phyloP scores from a whole-genome alignment of 163 green algal species.

The Chlamydomonas reinhardtii region DNA sequence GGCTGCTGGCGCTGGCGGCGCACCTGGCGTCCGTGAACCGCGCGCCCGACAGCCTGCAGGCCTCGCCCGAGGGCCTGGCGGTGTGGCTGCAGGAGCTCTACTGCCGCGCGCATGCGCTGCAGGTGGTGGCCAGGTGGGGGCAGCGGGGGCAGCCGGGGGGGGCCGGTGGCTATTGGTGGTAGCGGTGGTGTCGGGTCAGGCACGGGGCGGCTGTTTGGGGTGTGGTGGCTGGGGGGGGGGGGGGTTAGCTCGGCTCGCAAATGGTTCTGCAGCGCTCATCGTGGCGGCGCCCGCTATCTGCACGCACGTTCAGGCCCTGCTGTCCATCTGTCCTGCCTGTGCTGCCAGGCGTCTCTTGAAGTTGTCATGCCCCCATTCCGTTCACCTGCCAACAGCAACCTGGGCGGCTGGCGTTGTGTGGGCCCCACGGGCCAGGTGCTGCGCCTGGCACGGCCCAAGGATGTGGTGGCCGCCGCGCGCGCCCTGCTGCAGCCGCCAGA shows the following conservation, averaged over 20 bases:
- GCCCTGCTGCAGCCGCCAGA: conserved; percentile 40
- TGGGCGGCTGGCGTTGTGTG: conserved; percentile 46
- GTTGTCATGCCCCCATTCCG: no score
- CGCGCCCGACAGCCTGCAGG: conserved; percentile 46
- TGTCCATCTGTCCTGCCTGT: no score
- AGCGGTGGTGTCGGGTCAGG: no score
- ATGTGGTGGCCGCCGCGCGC: conserved; percentile 17
- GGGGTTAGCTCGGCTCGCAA: no score
- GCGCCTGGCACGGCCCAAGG: neutral
- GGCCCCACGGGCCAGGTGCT: conserved; percentile 31
- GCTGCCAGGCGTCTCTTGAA: no score
- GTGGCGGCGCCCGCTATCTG: neutral
- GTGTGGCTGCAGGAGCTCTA: conserved; percentile 60
- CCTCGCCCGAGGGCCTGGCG: conserved; percentile 46
- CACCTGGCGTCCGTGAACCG: conserved; percentile 57
- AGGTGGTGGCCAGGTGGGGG: conserved; percentile 47
- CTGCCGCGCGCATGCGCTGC: conserved; percentile 52
- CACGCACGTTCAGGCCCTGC: no score
- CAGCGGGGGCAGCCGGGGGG: neutral
- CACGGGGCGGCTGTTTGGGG: no score
- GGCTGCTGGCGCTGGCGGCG: conserved; percentile 44
- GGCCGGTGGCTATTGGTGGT: neutral
- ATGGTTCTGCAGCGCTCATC: no score
- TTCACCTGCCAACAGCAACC: conserved; percentile 37
- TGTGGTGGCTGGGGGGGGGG: no score